Conservation (phyloP, 176 grass and related monocot genomes). For the Eleusine coracana region DNA sequence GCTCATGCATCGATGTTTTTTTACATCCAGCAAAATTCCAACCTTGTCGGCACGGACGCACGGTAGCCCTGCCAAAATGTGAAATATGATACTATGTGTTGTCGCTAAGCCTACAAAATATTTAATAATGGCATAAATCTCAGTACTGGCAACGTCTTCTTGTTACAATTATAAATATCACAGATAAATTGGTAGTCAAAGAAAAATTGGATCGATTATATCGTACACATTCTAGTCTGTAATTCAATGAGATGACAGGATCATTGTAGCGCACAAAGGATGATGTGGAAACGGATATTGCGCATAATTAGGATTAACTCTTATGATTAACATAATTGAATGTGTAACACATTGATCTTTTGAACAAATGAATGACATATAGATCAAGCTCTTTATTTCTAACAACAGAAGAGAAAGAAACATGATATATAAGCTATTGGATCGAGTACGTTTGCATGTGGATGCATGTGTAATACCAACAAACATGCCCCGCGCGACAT, state of each 20-base stretch:
- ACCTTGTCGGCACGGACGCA: conserved; percentile 44
- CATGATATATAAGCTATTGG: not conserved
- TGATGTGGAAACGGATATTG: not conserved
- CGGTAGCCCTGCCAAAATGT: not conserved
- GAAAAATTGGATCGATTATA: too few species aligned
- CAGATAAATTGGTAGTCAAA: not conserved
- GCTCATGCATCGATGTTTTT: conserved; percentile 2
- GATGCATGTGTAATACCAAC: conserved; percentile 1
- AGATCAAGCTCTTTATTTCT: not conserved
- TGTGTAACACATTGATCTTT: too few species aligned
- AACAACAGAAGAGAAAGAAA: too few species aligned
- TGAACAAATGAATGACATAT: not conserved
- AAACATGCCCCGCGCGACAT: conserved; percentile 9
- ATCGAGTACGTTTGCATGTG: not conserved
- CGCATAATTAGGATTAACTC: not conserved
- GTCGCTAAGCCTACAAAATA: not conserved
- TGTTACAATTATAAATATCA: not conserved
- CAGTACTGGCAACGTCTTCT: not conserved
- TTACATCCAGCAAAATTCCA: conserved; percentile 39
- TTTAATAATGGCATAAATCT: not conserved
- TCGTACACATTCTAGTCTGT: not conserved
- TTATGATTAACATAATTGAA: not conserved
- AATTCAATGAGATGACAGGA: not conserved
- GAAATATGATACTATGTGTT: not conserved
- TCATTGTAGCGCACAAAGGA: not conserved